Conservation (phyloP, 23 red algal genomes). For the Gracilaria domingensis region DNA sequence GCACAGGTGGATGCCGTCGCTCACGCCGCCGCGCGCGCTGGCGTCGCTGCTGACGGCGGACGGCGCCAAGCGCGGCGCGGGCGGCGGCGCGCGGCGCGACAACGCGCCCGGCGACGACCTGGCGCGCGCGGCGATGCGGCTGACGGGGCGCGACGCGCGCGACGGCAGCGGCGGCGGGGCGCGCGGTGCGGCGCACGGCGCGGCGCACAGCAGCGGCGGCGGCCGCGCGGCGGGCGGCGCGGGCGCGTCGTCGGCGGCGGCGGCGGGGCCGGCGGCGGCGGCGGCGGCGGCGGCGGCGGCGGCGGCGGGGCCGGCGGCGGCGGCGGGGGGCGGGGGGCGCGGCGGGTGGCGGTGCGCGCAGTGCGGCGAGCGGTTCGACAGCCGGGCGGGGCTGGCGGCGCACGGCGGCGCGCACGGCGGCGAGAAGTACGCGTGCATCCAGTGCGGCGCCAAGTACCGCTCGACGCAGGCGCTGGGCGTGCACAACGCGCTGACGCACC, state of each 20-base stretch:
- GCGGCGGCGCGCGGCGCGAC: neutral
- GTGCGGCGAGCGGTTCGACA: neutral
- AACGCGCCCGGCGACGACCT: neutral
- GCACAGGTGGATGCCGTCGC: neutral
- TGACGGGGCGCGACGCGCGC: neutral
- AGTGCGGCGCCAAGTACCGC: slow-evolving; percentile 22
- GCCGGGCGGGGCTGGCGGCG: neutral
- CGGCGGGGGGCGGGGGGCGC: too few species aligned
- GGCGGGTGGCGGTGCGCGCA: neutral
- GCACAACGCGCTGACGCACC: slow-evolving; percentile 32
- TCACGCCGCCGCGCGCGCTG: slow-evolving; percentile 18
- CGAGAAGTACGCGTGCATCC: slow-evolving; percentile 23
- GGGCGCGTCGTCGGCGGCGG: neutral
- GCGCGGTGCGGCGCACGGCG: too few species aligned
- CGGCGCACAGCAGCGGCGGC: neutral
- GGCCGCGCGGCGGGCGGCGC: too few species aligned
- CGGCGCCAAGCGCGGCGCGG: neutral
- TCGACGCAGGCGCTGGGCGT: slow-evolving; percentile 36
- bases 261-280: neutral
- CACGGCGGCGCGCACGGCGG: neutral
- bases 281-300: neutral
- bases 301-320: too few species aligned
- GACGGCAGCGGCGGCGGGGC: neutral
- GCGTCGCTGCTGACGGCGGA: neutral
- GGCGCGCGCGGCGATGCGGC: neutral